phyloP scores from a whole-genome alignment of 2,329 filamentous ascomycete species.

The Zymoseptoria brevis region DNA sequence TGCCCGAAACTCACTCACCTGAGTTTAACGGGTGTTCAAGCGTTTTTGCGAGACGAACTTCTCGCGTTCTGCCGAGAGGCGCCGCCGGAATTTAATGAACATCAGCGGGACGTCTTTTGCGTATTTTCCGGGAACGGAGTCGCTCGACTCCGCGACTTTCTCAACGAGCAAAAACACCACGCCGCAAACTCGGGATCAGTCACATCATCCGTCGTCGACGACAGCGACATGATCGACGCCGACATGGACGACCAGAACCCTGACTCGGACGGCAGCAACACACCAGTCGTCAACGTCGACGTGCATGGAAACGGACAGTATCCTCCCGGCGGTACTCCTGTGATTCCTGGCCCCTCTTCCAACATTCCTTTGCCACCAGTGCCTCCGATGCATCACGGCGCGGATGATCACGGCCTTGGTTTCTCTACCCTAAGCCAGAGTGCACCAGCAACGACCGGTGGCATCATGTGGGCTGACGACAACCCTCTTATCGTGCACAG shows the following conservation, averaged over 20 bases:
- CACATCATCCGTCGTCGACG: conserved; percentile 16
- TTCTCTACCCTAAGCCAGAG: conserved; percentile 21
- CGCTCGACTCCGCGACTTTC: conserved; percentile 63
- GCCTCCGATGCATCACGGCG: background rate
- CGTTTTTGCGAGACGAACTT: conserved; percentile 79
- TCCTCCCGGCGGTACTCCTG: conserved; percentile 20
- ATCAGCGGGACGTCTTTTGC: conserved; percentile 92
- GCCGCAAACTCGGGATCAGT: conserved; percentile 15
- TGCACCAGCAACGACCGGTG: conserved; percentile 24
- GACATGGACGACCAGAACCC: conserved; percentile 25
- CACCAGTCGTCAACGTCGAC: conserved; percentile 23
- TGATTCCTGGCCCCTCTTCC: conserved; percentile 15
- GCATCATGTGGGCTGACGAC: conserved; percentile 15
- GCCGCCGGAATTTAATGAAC: conserved; percentile 87
- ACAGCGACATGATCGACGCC: conserved; percentile 23
- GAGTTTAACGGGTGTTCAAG: conserved; percentile 85
- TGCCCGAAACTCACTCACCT: conserved; percentile 90
- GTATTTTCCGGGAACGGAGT: conserved; percentile 92
- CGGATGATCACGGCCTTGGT: conserved; percentile 3
- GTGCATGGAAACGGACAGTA: conserved; percentile 18
- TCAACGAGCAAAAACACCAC: conserved; percentile 48
- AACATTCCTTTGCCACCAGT: conserved; percentile 10
- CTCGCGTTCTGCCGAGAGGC: conserved; percentile 79
- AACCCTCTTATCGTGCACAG: conserved; percentile 4
- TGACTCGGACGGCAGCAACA: conserved; percentile 24